Base-by-base conservation (phyloP, 495 filamentous ascomycete genomes). In the Penicillium malachiteum region DNA sequence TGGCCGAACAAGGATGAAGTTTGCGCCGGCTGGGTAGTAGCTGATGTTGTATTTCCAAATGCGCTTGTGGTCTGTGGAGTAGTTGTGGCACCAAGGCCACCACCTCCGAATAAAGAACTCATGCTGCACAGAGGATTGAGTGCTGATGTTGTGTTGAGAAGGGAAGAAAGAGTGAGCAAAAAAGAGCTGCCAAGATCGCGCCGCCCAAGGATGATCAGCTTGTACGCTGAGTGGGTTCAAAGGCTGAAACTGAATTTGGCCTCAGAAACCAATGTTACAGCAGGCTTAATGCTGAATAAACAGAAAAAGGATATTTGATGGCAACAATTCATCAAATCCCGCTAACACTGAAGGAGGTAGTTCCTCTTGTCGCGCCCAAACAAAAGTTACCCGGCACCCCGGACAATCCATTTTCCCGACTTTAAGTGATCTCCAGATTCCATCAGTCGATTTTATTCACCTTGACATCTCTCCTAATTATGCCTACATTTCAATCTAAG, bases 401-500 rank as follows among this genome's bases (percentile, higher is more conserved):
- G 49, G 49, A 52, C 30, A 41, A 52, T 52, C 49, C 18, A 52
- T 52, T 52, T 32, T 13, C 37, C 39, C 39, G 17, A 51, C 11
- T 16, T 40, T 17, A 18, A 21, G 14, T 18, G 14, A 17, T 16
- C 42, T 14, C 43, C 12, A 31, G 21, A 12, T 30, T n/a, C 43
- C 43, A 32, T 14, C 13, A 13, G 11, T 14, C 21, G 17, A 44
- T 44, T 44, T 17, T 18, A 7, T 33, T 35, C 47, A 41, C 35
- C 7, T 40, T 39, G 34, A 49, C 47, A 39, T n/a, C 5, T 39
- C 10, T 26, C 21, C 21, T 11, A 14, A 42, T 54, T 56, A 96
- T 96, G 92, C 82, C 82, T 17, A 76, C 81, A 37, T 96, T 96
- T 61, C 80, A 73, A 46, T 79, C 79, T 50, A 91, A 91, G 60